Base-by-base conservation (phyloP, 306 rosid species). In the Gastrolobium villosum region DNA sequence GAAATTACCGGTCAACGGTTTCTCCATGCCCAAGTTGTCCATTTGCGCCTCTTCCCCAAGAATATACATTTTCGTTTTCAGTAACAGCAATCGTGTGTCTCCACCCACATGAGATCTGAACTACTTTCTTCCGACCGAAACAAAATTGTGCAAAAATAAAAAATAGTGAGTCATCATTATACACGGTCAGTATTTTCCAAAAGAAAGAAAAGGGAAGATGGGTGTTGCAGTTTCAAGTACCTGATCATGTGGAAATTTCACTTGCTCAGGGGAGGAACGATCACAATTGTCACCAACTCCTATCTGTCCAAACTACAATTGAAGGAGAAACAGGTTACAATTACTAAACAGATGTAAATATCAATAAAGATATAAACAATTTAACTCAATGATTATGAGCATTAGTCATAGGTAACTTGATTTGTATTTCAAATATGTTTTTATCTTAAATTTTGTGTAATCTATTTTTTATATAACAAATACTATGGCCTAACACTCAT, bases 11-110 rank as follows among this genome's bases (percentile, higher is more conserved):
- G 79, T 94, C 97, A 76, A 83, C 65, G 48, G 87, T 87, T 81
- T 90, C 91, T 5, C 97, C 97, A 80, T 87, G 92, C 67, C 99
- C 99, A 72, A 94, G 99, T 85, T 94, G 99, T 65, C 99, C 99
- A 87, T 90, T 94, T 75, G 97, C 91, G 60, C 99, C 99, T 79
- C 99, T 90, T 68, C 99, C 98, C 99, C 99, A 94, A 41, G 97
- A 92, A 85, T 86, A 94, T 71, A 94, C 92, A 86, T 90, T 90
- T 72, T 79, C 84, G 41, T 57, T 81, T 68, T 90, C 93, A 43
- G 99, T 89, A 36, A 94, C 84, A 66, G 95, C 97, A 65, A 90
- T 77, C 0, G 96, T 90, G 83, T 92, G 99, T 74, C 97, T 90
- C 99, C 97, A 94, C 50, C 97, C 99, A 65, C 99, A 89, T 53